Percentiles rank a stretch among this genome's conserved stretches.
These are phyloP conservation scores for Pichia sp. DNA, from an alignment of 1,139 yeast species.

Conservation along the genomic window DNA sequence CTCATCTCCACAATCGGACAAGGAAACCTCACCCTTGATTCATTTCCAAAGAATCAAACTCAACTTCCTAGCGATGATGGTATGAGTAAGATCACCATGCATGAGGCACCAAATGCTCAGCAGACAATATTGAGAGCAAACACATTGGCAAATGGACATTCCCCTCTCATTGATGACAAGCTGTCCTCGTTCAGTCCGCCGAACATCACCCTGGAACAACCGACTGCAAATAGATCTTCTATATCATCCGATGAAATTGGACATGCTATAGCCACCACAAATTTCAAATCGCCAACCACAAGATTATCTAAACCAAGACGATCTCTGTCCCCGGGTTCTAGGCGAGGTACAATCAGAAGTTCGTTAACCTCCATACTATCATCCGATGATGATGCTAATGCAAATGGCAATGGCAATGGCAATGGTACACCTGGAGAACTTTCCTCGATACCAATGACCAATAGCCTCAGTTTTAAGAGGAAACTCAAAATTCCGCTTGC, in stretches of 20 bases:
- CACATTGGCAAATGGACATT: no score
- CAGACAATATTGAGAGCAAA: no score
- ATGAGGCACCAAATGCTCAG: not conserved
- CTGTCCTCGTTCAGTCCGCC: no score
- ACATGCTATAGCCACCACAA: not conserved
- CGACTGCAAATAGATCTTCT: not conserved
- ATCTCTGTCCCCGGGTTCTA: constrained; percentile 7
- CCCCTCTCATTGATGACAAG: no score
- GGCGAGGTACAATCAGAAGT: constrained; percentile 7
- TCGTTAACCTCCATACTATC: constrained; percentile 5
- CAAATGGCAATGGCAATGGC: not conserved
- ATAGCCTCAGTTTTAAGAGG: constrained; percentile 10
- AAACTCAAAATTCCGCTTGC: constrained; percentile 9
- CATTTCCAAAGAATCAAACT: constrained; percentile 26
- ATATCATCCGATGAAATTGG: not conserved
- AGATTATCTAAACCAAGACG: constrained; percentile 4
- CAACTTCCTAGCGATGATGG: constrained; percentile 3
- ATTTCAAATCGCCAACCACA: not conserved
- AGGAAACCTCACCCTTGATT: constrained; percentile 61
- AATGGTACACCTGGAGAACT: not conserved
- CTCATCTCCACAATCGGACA: constrained; percentile 61
- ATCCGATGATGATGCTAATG: constrained; percentile 5
- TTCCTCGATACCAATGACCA: constrained; percentile 2
- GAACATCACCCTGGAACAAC: not conserved
- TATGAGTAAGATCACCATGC: not conserved